Conservation (phyloP, 1,284 basidiomycete genomes). For the Kalmanozyma brasiliensis region DNA sequence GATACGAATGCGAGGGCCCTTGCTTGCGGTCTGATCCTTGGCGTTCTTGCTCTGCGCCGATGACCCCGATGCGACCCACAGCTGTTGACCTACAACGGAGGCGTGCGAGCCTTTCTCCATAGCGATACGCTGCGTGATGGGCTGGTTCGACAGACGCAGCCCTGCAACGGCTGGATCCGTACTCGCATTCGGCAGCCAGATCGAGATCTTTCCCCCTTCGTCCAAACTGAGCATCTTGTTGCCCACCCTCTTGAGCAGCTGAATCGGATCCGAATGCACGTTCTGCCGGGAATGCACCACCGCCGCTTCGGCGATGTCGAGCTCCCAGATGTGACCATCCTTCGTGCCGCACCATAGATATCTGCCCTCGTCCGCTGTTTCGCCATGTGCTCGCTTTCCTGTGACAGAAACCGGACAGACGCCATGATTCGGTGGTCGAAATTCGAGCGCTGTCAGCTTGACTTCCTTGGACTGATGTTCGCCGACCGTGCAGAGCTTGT, state of each 20-base stretch:
- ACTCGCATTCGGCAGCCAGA: conserved; percentile 52
- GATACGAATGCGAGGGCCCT: conserved; percentile 51
- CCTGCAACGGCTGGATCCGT: conserved; percentile 28
- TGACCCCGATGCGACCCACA: conserved; percentile 57
- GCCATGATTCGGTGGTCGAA: conserved; percentile 44
- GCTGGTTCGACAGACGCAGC: conserved; percentile 47
- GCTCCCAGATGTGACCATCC: conserved; percentile 59
- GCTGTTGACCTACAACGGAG: conserved; percentile 56
- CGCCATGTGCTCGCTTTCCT: conserved; percentile 31
- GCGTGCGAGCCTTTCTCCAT: conserved; percentile 56
- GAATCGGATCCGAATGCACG: conserved; percentile 56
- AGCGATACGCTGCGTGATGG: conserved; percentile 61
- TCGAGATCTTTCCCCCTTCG: conserved; percentile 64
- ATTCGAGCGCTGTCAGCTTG: conserved; percentile 52
- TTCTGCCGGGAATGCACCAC: conserved; percentile 44
- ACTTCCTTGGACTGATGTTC: conserved; percentile 49
- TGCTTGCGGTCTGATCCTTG: conserved; percentile 30
- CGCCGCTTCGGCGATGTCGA: conserved; percentile 52
- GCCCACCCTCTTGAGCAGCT: conserved; percentile 54
- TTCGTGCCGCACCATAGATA: conserved; percentile 64
- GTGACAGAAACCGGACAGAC: conserved; percentile 18
- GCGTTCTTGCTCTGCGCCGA: conserved; percentile 19
- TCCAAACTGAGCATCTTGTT: conserved; percentile 60
- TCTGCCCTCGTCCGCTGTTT: conserved; percentile 51
- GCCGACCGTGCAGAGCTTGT: conserved; percentile 53